These are phyloP conservation scores for Stropharia rugosoannulata DNA, from an alignment of 768 basidiomycete species.

Conservation along the genomic window DNA sequence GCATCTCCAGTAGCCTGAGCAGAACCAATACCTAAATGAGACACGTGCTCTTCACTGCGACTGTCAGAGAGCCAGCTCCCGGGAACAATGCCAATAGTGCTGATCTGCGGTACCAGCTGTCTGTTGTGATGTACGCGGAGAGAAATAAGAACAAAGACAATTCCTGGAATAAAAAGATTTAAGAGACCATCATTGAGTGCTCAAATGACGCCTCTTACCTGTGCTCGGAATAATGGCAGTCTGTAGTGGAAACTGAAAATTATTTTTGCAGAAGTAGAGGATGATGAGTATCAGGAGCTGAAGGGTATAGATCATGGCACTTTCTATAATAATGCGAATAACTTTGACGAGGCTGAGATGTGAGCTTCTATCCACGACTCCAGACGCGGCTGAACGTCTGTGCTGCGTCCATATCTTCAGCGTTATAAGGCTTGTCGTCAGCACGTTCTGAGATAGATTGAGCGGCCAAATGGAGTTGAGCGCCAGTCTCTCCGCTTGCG, in stretches of 20 bases:
- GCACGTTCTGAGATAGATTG: conserved; percentile 24
- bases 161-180: conserved; percentile 3
- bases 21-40: no score
- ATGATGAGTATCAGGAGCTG: conserved; percentile 23
- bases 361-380: conserved; percentile 14
- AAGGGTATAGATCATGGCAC: conserved; percentile 23
- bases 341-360: conserved; percentile 14
- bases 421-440: conserved; percentile 27
- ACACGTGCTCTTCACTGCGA: no score
- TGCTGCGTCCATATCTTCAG: conserved; percentile 27
- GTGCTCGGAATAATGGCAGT: conserved; percentile 22
- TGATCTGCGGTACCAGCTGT: background rate
- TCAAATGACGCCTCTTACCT: conserved; percentile 8
- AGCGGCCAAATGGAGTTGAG: conserved; percentile 27
- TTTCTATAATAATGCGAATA: conserved; percentile 22
- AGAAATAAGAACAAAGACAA: conserved; percentile 22
- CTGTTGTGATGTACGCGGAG: conserved; percentile 17
- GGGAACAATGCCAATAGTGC: no score
- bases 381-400: conserved; percentile 17
- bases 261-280: conserved; percentile 13
- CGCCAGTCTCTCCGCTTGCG: conserved; percentile 7
- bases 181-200: background rate
- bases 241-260: conserved; percentile 17
- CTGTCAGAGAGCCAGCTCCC: no score
- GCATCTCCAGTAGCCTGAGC: no score